Conservation (phyloP, 306 rosid species). For the Casuarina glauca region DNA sequence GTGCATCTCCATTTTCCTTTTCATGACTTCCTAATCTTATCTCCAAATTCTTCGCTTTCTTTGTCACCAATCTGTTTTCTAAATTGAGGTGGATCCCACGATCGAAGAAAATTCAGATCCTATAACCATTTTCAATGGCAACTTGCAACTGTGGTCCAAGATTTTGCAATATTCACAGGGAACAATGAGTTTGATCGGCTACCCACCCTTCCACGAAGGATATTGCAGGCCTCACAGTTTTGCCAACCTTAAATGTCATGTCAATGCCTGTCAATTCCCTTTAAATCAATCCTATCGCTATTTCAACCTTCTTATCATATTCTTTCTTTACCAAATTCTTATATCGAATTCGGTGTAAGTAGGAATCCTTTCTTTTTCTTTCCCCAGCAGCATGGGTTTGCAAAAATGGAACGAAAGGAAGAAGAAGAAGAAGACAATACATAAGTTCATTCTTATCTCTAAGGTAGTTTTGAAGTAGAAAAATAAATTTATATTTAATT, state of each 20-base stretch:
- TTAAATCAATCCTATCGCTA: neutral
- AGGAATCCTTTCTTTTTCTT: too few relatives aligned
- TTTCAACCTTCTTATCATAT: neutral
- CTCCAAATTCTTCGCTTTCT: neutral
- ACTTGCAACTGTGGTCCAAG: constrained; percentile 10
- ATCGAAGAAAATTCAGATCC: constrained; percentile 13
- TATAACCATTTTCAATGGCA: neutral
- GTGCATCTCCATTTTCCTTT: neutral
- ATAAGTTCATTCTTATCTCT: too few relatives aligned
- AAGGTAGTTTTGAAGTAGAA: too few relatives aligned
- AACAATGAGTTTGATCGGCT: constrained; percentile 33
- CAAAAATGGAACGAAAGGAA: too few relatives aligned
- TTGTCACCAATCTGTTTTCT: constrained; percentile 10
- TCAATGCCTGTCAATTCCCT: neutral
- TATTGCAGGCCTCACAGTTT: too few relatives aligned
- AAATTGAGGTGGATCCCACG: constrained; percentile 17
- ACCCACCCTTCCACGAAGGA: constrained; percentile 10
- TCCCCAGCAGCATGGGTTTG: too few relatives aligned
- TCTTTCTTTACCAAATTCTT: neutral
- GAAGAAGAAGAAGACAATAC: too few relatives aligned
- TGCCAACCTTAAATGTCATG: constrained; percentile 15
- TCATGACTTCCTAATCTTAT: neutral
- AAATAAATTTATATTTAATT: too few relatives aligned
- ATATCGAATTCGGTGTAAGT: too few relatives aligned
- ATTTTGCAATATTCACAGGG: constrained; percentile 14